A percentile compares a stretch with the other conserved stretches of the same genome.
Conservation (phyloP, 2,329 filamentous ascomycete species). For the Mycogone perniciosa region DNA sequence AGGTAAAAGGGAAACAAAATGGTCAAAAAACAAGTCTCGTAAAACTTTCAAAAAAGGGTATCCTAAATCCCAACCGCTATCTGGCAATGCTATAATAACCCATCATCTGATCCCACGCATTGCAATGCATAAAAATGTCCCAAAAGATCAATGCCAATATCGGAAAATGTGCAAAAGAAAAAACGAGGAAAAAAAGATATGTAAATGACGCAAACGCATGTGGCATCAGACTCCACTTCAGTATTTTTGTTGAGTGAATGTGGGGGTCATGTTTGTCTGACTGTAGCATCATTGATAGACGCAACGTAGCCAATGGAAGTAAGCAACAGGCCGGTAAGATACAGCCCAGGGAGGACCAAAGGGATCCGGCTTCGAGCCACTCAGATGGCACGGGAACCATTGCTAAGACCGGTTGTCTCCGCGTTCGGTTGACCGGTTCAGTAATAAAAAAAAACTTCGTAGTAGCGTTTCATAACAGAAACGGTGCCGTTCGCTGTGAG, state of each 20-base stretch:
- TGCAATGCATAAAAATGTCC: constrained; percentile 4
- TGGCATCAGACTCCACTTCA: too few species aligned
- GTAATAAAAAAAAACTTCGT: neutral
- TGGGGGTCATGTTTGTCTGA: neutral
- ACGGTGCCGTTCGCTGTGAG: neutral
- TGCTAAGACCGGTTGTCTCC: too few species aligned
- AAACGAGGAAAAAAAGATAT: neutral
- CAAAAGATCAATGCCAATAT: neutral
- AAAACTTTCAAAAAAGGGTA: constrained; percentile 6
- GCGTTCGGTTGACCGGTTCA: too few species aligned
- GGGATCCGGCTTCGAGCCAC: too few species aligned
- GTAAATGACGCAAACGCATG: constrained; percentile 10
- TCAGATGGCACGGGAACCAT: too few species aligned
- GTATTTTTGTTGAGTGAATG: neutral
- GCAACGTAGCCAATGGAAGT: neutral
- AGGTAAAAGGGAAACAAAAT: neutral
- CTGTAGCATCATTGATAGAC: neutral
- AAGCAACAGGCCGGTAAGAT: neutral
- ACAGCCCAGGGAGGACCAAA: neutral
- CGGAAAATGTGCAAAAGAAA: neutral
- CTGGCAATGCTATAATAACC: constrained; percentile 5
- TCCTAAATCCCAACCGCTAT: constrained; percentile 5
- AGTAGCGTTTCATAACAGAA: neutral
- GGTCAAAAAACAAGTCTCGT: neutral
- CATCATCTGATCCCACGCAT: constrained; percentile 6